Conservation (phyloP, 768 basidiomycete genomes). For the Leccinum uliginosum region DNA sequence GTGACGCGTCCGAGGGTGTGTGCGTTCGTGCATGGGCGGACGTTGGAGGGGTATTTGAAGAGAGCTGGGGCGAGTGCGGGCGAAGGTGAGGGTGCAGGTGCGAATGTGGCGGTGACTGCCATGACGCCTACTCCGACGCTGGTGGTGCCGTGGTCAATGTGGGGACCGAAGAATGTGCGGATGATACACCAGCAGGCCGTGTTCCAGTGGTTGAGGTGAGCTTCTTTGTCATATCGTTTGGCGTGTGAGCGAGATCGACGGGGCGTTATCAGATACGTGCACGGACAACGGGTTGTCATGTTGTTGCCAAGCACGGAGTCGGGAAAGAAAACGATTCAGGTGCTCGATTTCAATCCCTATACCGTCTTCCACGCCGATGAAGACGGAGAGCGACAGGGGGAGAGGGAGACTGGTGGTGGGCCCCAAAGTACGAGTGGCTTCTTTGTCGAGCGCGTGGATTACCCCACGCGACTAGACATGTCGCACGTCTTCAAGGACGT, state of each 20-base stretch:
- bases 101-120: not conserved
- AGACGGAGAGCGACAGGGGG: not conserved
- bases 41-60: conserved; percentile 20
- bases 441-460: conserved; percentile 2
- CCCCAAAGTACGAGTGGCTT: not conserved
- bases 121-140: not conserved
- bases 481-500: conserved; percentile 21
- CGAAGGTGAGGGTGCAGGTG: not conserved
- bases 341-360: conserved; percentile 32
- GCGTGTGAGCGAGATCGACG: not conserved
- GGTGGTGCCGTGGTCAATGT: conserved; percentile 33
- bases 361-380: not conserved
- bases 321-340: conserved; percentile 12
- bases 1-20: conserved; percentile 16
- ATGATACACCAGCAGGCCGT: conserved; percentile 24
- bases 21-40: conserved; percentile 33
- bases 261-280: conserved; percentile 32
- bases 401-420: not conserved
- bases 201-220: conserved; percentile 39
- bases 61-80: not conserved
- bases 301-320: conserved; percentile 9
- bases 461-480: conserved; percentile 8
- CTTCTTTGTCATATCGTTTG: not conserved
- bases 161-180: conserved; percentile 36
- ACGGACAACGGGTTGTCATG: conserved; percentile 38